A percentile compares a stretch with the other conserved stretches of the same genome.
phyloP scores from a whole-genome alignment of 2,329 filamentous ascomycete genomes.

The Trichoderma sp. region DNA sequence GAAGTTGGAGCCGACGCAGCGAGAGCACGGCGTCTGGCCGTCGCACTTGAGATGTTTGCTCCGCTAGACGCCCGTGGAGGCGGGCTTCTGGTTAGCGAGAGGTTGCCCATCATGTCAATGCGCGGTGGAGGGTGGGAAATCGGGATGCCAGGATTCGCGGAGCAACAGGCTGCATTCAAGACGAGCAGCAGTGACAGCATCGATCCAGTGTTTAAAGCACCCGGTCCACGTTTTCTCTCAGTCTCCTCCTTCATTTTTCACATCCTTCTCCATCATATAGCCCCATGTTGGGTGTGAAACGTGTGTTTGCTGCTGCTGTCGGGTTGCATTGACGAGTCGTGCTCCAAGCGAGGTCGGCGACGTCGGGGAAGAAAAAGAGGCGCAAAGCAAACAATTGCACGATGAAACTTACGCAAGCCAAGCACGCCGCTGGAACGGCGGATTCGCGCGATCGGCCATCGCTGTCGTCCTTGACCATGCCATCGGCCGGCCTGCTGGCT shows the following conservation, averaged over 20 bases:
- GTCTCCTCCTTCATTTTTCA: neutral
- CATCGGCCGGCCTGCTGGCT: neutral
- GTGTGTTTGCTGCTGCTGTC: neutral
- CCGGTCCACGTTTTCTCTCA: neutral
- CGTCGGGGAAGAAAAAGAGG: neutral
- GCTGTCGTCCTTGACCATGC: constrained; percentile 26
- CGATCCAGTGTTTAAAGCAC: no score
- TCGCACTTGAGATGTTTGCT: constrained; percentile 77
- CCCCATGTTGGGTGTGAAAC: neutral
- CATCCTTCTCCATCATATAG: neutral
- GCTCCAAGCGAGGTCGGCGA: constrained; percentile 21
- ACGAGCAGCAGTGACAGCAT: no score
- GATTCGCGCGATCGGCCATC: constrained; percentile 35
- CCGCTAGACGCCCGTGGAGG: constrained; percentile 45
- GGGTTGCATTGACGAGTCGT: neutral
- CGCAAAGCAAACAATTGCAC: neutral
- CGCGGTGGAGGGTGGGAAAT: neutral
- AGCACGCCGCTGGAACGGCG: constrained; percentile 55
- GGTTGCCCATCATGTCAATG: neutral
- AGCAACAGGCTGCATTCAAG: no score
- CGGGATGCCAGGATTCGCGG: neutral
- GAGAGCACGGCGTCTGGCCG: constrained; percentile 67
- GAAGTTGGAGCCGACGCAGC: constrained; percentile 61
- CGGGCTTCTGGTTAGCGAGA: constrained; percentile 15
- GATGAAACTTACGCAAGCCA: constrained; percentile 54